Evolutionary conservation across 176 grass and related monocot genomes (phyloP).

Genomic region (Leersia perrieri): DNA sequence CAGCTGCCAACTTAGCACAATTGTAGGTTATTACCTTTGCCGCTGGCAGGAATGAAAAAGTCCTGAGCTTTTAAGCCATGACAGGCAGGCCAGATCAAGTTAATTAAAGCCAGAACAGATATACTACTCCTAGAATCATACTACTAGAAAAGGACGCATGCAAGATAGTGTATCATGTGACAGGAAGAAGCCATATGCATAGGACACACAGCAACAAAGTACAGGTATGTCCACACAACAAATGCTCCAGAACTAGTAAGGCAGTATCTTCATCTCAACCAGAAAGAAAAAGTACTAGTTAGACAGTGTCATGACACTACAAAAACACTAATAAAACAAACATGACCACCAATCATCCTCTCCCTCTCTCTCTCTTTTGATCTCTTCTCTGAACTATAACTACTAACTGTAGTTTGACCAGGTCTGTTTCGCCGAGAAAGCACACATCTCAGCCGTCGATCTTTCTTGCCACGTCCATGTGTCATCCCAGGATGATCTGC

Average conservation of each 20-base stretch:
- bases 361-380: not conserved
- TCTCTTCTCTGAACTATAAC: not conserved
- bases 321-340: not conserved
- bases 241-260: too few relatives aligned
- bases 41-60: not conserved
- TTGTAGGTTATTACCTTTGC: not conserved
- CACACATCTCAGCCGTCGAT: not conserved
- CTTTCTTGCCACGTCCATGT: not conserved
- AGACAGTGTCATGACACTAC: not conserved
- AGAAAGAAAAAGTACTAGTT: not conserved
- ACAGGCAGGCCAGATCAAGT: not conserved
- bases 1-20: not conserved
- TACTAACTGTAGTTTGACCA: not conserved
- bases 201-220: not conserved
- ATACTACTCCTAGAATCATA: not conserved
- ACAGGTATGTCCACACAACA: too few relatives aligned
- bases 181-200: not conserved
- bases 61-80: not conserved
- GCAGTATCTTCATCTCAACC: too few relatives aligned
- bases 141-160: not conserved
- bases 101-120: not conserved
- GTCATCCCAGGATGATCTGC: not conserved
- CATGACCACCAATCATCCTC: too few relatives aligned
- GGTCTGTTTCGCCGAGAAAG: not conserved
- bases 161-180: not conserved